phyloP scores from a whole-genome alignment of 1,284 basidiomycete species.

The Cryptococcus sp. region DNA sequence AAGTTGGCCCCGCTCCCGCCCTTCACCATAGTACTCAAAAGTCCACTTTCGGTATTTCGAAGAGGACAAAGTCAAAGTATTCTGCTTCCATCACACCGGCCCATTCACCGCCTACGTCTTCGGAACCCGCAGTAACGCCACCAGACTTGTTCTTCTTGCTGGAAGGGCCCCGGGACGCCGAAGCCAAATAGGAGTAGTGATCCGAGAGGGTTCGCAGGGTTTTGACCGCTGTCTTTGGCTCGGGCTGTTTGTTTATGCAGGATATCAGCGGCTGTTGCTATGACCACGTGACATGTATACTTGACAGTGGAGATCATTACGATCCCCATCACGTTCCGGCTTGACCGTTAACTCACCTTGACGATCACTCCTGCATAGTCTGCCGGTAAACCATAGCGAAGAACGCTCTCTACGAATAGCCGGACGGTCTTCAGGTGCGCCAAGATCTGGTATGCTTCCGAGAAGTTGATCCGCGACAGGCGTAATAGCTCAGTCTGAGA shows the following conservation, averaged over 20 bases:
- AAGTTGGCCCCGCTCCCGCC: too few relatives aligned
- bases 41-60: slow-evolving; percentile 58
- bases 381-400: slow-evolving; percentile 92
- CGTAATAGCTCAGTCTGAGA: slow-evolving; percentile 87
- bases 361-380: slow-evolving; percentile 81
- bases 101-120: slow-evolving; percentile 80
- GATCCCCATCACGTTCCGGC: neutral
- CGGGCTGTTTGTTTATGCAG: slow-evolving; percentile 62
- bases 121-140: slow-evolving; percentile 42
- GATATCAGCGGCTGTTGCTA: too few relatives aligned
- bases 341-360: slow-evolving; percentile 62
- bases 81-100: slow-evolving; percentile 89
- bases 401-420: slow-evolving; percentile 90
- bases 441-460: slow-evolving; percentile 91
- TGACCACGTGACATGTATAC: too few relatives aligned
- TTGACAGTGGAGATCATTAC: too few relatives aligned
- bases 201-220: slow-evolving; percentile 70
- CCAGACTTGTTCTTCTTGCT: slow-evolving; percentile 48
- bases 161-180: slow-evolving; percentile 47
- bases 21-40: slow-evolving; percentile 1
- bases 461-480: slow-evolving; percentile 91
- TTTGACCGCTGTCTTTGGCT: slow-evolving; percentile 80
- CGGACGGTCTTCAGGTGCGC: slow-evolving; percentile 91
- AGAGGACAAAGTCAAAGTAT: slow-evolving; percentile 89
- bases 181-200: slow-evolving; percentile 78